Conservation (phyloP, 306 rosid genomes). For the Acacia melanoxylon region DNA sequence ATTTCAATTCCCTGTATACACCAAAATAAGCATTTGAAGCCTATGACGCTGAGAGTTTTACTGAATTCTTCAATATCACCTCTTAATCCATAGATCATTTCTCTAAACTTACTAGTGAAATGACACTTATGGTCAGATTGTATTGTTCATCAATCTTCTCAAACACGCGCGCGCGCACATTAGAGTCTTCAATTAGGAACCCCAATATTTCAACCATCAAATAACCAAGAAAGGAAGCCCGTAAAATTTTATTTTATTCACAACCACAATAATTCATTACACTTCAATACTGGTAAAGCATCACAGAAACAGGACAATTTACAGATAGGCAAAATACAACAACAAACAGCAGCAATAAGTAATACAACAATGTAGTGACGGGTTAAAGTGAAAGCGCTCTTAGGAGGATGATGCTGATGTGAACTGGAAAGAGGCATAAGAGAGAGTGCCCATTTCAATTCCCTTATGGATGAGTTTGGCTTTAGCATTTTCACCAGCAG, state of each 20-base stretch:
- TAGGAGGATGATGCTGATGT: slow-evolving; percentile 33
- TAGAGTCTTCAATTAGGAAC: background rate
- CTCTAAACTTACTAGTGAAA: background rate
- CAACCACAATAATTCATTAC: background rate
- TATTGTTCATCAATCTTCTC: background rate
- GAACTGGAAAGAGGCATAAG: slow-evolving; percentile 84
- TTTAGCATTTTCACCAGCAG: slow-evolving; percentile 63
- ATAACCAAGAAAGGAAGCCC: background rate
- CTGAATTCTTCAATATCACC: background rate
- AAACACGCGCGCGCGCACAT: too few species aligned
- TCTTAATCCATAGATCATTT: background rate
- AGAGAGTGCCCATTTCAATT: slow-evolving; percentile 56
- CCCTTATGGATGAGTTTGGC: slow-evolving; percentile 66
- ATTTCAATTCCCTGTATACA: background rate
- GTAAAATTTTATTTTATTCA: background rate
- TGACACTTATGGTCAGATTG: background rate
- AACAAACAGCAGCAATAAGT: background rate
- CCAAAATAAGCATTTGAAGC: background rate
- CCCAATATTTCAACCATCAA: too few species aligned
- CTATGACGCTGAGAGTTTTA: background rate
- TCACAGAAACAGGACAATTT: slow-evolving; percentile 17
- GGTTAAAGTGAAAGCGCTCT: background rate
- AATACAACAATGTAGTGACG: background rate
- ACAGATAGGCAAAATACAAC: background rate
- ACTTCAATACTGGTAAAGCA: background rate